Percentiles rank a stretch among this genome's conserved stretches.
Evolutionary conservation across 257 asterid species (phyloP).

Genomic region (Eustoma russellianum): DNA sequence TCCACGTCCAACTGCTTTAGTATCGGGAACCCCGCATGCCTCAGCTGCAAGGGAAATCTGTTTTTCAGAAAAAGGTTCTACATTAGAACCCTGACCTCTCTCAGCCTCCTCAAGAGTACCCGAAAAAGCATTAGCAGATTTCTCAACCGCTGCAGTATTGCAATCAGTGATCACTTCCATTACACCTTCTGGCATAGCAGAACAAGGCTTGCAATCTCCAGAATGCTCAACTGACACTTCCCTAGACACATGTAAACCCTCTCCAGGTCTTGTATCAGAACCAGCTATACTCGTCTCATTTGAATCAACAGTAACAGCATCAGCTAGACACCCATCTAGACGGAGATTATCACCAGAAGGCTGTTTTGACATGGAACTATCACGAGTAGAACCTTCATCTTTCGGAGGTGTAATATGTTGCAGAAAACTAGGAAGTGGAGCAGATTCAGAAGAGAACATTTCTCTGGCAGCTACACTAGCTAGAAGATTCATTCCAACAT

Average conservation of each 20-base stretch:
- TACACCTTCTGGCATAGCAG: constrained; percentile 25
- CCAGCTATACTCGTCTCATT: constrained; percentile 16
- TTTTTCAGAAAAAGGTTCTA: constrained; percentile 21
- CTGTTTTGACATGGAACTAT: constrained; percentile 39
- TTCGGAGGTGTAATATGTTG: no score
- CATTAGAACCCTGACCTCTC: constrained; percentile 18
- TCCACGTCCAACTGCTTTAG: constrained; percentile 14
- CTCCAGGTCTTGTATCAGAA: constrained; percentile 22
- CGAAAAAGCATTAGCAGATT: constrained; percentile 12
- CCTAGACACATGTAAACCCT: constrained; percentile 18
- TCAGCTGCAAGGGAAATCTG: constrained; percentile 10
- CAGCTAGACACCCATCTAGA: constrained; percentile 15
- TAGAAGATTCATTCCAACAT: constrained; percentile 87
- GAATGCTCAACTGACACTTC: constrained; percentile 15
- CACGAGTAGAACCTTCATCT: constrained; percentile 39
- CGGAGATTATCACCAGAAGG: constrained; percentile 20
- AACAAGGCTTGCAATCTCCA: constrained; percentile 19
- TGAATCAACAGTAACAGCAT: constrained; percentile 12
- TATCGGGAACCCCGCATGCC: constrained; percentile 13
- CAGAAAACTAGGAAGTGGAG: constrained; percentile 43
- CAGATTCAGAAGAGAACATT: no score
- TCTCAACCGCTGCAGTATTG: constrained; percentile 24
- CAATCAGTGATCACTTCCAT: constrained; percentile 19
- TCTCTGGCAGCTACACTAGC: constrained; percentile 96
- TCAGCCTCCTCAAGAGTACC: constrained; percentile 14